Percentiles rank a stretch among this genome's conserved stretches.
Conservation (phyloP, 2,329 filamentous ascomycete species). For the Cladosporium sp. region DNA sequence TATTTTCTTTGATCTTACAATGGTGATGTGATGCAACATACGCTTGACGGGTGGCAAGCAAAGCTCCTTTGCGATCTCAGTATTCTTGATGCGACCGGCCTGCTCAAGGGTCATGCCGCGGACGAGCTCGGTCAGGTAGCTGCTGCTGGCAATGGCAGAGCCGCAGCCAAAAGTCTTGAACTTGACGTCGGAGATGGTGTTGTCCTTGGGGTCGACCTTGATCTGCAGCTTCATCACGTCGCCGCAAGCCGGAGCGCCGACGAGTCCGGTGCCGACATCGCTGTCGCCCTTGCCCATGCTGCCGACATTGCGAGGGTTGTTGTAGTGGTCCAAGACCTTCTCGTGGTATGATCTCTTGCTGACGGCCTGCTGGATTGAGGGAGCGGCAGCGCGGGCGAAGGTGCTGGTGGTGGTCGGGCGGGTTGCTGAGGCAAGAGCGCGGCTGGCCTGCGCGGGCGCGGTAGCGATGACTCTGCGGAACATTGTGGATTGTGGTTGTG, state of each 20-base stretch:
- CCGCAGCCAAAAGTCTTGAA: constrained; percentile 98
- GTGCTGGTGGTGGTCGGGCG: constrained; percentile 45
- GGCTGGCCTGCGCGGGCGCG: constrained; percentile 50
- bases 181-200: constrained; percentile 89
- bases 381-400: constrained; percentile 38
- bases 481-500: constrained; percentile 39
- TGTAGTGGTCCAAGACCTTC: constrained; percentile 79
- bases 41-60: constrained; percentile 83
- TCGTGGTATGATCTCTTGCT: constrained; percentile 57
- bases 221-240: constrained; percentile 95
- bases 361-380: constrained; percentile 33
- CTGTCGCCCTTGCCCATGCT: constrained; percentile 73
- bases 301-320: constrained; percentile 71
- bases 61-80: constrained; percentile 95
- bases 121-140: constrained; percentile 91
- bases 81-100: constrained; percentile 88
- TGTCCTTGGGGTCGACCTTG: constrained; percentile 79
- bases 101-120: constrained; percentile 95
- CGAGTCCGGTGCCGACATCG: constrained; percentile 86
- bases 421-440: constrained; percentile 46
- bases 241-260: constrained; percentile 84
- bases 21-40: constrained; percentile 36
- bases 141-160: constrained; percentile 88
- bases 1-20: constrained; percentile 38
- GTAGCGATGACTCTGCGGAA: constrained; percentile 54